phyloP scores from a whole-genome alignment of 176 grass and related monocot species.

The Lolium rigidum region DNA sequence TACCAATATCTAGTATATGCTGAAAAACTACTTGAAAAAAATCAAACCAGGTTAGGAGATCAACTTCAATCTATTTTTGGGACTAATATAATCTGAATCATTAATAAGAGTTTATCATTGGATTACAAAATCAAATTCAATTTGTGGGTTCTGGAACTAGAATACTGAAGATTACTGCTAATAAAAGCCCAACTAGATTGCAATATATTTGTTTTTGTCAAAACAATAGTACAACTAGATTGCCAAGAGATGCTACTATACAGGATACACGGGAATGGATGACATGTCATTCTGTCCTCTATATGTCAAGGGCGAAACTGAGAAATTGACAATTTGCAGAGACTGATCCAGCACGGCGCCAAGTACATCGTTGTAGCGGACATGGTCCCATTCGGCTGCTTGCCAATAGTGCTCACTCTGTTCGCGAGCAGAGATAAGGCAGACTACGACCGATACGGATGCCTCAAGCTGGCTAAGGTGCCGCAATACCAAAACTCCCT shows the following conservation, averaged over 20 bases:
- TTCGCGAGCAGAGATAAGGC: not conserved
- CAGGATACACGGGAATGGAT: not conserved
- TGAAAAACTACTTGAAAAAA: not conserved
- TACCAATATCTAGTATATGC: not conserved
- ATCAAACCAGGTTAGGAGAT: not conserved
- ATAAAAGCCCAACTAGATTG: not conserved
- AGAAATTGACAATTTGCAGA: conserved; percentile 6
- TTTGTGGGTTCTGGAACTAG: too few relatives aligned
- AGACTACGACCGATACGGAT: conserved; percentile 46
- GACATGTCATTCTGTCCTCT: not conserved
- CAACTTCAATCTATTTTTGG: not conserved
- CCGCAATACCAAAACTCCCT: conserved; percentile 42
- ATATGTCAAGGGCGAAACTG: not conserved
- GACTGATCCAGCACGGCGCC: conserved; percentile 46
- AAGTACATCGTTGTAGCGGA: conserved; percentile 43
- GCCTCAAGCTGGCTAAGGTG: conserved; percentile 29
- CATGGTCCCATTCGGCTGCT: conserved; percentile 40
- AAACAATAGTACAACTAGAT: not conserved
- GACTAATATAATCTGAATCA: not conserved
- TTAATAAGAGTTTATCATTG: too few relatives aligned
- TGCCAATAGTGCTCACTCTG: not conserved
- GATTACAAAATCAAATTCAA: too few relatives aligned
- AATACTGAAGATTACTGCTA: not conserved
- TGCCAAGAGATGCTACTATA: not conserved
- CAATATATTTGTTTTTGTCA: not conserved